phyloP scores from a whole-genome alignment of 1,284 basidiomycete species.

The Hemileia vastatrix region DNA sequence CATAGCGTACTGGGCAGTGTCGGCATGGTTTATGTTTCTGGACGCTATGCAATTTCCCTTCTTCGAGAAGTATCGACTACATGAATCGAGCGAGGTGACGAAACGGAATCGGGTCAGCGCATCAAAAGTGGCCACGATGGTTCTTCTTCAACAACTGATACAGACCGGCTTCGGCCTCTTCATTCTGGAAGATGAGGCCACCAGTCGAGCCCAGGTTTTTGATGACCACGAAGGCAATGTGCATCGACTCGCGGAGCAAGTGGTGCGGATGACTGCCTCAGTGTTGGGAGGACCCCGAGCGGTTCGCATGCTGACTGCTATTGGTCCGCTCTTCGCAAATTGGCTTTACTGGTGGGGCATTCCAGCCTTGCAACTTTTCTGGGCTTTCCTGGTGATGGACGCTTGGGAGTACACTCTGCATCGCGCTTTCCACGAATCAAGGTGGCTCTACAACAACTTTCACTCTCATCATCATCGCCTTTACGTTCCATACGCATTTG shows the following conservation, averaged over 20 bases:
- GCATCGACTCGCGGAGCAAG: too few relatives aligned
- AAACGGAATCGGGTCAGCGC: conserved; percentile 66
- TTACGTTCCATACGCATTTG: conserved; percentile 93
- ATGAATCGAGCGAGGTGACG: conserved; percentile 72
- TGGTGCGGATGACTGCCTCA: too few relatives aligned
- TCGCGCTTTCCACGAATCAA: conserved; percentile 80
- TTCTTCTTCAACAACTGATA: conserved; percentile 70
- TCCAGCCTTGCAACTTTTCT: conserved; percentile 62
- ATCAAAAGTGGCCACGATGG: conserved; percentile 61
- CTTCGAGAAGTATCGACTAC: conserved; percentile 75
- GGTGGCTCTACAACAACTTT: conserved; percentile 78
- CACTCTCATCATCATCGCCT: conserved; percentile 93
- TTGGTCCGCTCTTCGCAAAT: conserved; percentile 56
- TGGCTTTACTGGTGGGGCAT: conserved; percentile 90
- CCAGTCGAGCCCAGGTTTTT: conserved; percentile 38
- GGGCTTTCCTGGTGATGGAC: conserved; percentile 84
- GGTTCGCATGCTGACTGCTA: conserved; percentile 43
- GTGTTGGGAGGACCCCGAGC: too few relatives aligned
- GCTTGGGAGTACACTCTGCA: conserved; percentile 98
- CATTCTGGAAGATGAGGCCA: conserved; percentile 57
- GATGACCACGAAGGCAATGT: conserved; percentile 53
- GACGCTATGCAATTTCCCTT: conserved; percentile 61
- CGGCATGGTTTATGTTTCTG: conserved; percentile 67
- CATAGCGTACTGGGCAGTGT: conserved; percentile 75
- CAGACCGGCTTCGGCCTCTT: conserved; percentile 68